Evolutionary conservation across 768 basidiomycete genomes (phyloP).

Genomic region (Obba rivulosa): DNA sequence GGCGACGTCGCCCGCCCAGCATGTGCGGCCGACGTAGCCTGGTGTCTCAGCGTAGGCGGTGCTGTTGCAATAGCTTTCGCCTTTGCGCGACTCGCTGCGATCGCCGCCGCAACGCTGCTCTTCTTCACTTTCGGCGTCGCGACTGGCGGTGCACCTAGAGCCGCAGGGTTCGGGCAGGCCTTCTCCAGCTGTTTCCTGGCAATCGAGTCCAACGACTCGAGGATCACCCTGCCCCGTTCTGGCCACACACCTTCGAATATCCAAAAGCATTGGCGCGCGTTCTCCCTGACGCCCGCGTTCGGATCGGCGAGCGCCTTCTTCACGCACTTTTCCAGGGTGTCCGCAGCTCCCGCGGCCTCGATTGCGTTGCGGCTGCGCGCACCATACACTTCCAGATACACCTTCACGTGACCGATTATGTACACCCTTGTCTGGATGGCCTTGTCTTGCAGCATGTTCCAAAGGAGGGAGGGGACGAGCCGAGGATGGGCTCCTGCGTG

Average conservation of each 20-base stretch:
- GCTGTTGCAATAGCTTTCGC: slow-evolving; percentile 80
- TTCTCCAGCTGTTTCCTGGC: slow-evolving; percentile 85
- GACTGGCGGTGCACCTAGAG: slow-evolving; percentile 28
- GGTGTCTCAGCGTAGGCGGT: slow-evolving; percentile 75
- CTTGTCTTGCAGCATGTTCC: slow-evolving; percentile 72
- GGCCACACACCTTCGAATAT: slow-evolving; percentile 71
- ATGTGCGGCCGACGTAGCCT: slow-evolving; percentile 72
- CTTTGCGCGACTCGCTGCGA: slow-evolving; percentile 87
- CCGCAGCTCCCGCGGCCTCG: slow-evolving; percentile 63
- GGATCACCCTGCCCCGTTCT: slow-evolving; percentile 55
- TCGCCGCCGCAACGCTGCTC: slow-evolving; percentile 76
- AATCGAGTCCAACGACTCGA: slow-evolving; percentile 60
- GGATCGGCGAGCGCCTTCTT: slow-evolving; percentile 72
- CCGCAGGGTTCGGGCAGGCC: slow-evolving; percentile 60
- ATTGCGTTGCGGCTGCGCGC: slow-evolving; percentile 55
- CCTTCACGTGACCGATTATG: slow-evolving; percentile 64
- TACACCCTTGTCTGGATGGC: slow-evolving; percentile 67
- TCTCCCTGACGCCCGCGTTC: slow-evolving; percentile 75
- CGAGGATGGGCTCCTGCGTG: slow-evolving; percentile 70
- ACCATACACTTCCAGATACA: slow-evolving; percentile 72
- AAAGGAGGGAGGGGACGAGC: slow-evolving; percentile 61
- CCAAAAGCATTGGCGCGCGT: slow-evolving; percentile 75
- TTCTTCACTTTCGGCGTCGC: slow-evolving; percentile 64
- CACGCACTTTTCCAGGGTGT: slow-evolving; percentile 68
- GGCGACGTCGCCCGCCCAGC: slow-evolving; percentile 40